phyloP scores from a whole-genome alignment of 352 stramenopile genomes.

The Thraustotheca clavata region DNA sequence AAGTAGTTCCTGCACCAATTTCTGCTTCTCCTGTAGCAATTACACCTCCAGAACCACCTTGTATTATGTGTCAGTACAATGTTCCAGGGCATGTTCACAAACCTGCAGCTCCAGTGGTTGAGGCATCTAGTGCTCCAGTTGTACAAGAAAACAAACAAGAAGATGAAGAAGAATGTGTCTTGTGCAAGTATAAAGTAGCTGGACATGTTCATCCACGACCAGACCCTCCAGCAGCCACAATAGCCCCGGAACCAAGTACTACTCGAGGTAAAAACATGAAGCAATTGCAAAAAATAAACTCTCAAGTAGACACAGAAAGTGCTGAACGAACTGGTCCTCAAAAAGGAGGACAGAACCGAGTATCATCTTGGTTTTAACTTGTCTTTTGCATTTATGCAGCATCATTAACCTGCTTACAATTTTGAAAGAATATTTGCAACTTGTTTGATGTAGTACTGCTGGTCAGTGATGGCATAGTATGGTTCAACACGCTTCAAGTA shows the following conservation, averaged over 20 bases:
- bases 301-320: conserved; percentile 17
- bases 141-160: no score
- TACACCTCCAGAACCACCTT: background rate
- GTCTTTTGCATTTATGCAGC: background rate
- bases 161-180: background rate
- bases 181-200: conserved; percentile 51
- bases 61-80: conserved; percentile 18
- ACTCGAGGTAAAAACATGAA: background rate
- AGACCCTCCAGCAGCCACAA: background rate
- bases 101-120: background rate
- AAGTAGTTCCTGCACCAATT: background rate
- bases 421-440: background rate
- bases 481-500: conserved; percentile 71
- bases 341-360: conserved; percentile 29
- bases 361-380: conserved; percentile 48
- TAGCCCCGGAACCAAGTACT: background rate
- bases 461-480: conserved; percentile 68
- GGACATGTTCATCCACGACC: conserved; percentile 38
- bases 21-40: background rate
- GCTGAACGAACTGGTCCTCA: no score
- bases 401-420: background rate
- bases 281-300: background rate
- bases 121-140: background rate
- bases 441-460: conserved; percentile 54
- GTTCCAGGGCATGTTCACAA: conserved; percentile 18